These are phyloP conservation scores for Alternaria sp. DNA, from an alignment of 2,329 filamentous ascomycete genomes.

Conservation along the genomic window DNA sequence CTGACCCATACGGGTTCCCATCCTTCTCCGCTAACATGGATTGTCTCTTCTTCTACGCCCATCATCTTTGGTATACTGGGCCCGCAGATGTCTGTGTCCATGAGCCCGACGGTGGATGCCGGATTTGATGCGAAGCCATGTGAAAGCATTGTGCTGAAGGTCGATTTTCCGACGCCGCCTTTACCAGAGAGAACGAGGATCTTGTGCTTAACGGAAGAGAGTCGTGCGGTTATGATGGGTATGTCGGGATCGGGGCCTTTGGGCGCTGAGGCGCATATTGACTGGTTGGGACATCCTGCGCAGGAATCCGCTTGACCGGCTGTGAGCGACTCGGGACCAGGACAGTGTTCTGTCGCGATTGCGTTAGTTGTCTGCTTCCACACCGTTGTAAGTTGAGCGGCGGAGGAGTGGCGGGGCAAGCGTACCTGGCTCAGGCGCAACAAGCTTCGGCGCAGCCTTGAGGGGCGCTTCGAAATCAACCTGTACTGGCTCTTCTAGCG, in stretches of 20 bases:
- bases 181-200: constrained; percentile 93
- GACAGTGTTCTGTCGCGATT: constrained; percentile 76
- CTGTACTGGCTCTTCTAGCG: constrained; percentile 72
- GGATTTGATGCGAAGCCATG: constrained; percentile 88
- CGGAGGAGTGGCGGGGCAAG: constrained; percentile 54
- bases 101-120: constrained; percentile 83
- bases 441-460: constrained; percentile 80
- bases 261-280: constrained; percentile 90
- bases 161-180: constrained; percentile 95
- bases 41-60: constrained; percentile 91
- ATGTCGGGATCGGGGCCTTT: constrained; percentile 97
- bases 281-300: constrained; percentile 93
- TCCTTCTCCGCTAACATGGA: constrained; percentile 86
- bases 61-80: constrained; percentile 99
- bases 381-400: neutral
- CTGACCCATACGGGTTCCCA: constrained; percentile 97
- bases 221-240: constrained; percentile 81
- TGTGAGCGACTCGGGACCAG: constrained; percentile 81
- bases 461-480: constrained; percentile 79
- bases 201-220: constrained; percentile 86
- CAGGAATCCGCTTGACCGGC: constrained; percentile 79
- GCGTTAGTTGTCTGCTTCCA: constrained; percentile 9
- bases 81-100: constrained; percentile 98
- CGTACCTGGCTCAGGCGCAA: constrained; percentile 84
- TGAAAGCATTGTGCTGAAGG: constrained; percentile 85